Evolutionary conservation across 2,329 filamentous ascomycete species (phyloP), one percentile per base, ranked within the genome.

Genomic region (Colletotrichum chrysophilum): DNA sequence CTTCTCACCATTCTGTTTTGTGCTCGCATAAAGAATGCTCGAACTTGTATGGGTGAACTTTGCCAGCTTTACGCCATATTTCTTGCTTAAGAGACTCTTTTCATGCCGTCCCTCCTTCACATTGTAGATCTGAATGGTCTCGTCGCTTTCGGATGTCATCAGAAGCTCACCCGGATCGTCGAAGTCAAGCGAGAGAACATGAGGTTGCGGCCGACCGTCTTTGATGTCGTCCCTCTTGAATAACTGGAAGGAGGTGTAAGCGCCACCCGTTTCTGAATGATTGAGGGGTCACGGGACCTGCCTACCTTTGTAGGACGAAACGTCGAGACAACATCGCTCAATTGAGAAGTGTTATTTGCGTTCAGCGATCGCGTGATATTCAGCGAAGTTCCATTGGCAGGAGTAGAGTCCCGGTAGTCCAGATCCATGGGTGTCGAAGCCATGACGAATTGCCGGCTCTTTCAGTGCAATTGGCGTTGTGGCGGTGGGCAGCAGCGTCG

Each of bases 91-190:
- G 62, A 98, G 90, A 75, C 93, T 94, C 86, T 98, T 98, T 62
- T 95, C 94, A 79, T 96, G 93, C 76, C 94, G 94, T 6, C 97
- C 97, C 78, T 98, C 96, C 81, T 94, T 95, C 77, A 98, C 94
- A 81, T 97, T 98, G 87, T 97, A 99, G 36, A 99, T 93, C 82
- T 98, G 96, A 77, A 99, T 94, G 5, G 95, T 97, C 83, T 98
- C 96, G 84, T 99, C 97, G 86, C 95, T 96, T 79, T 96, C 95
- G 7, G 96, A 95, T 0, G 96, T 95, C 85, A 99, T 95, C 75
- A 97, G 91, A 66, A 96, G 94, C 84, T 98, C 96, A 84, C 97
- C 97, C 58, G 95, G 94, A 86, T 98, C 96, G 84, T 98, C 96
- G 83, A 98, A 99, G 87, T 99, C 96, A 80, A 99, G 91, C 3